phyloP scores from a whole-genome alignment of 2,329 filamentous ascomycete species.

The Colletotrichum gigasporum region DNA sequence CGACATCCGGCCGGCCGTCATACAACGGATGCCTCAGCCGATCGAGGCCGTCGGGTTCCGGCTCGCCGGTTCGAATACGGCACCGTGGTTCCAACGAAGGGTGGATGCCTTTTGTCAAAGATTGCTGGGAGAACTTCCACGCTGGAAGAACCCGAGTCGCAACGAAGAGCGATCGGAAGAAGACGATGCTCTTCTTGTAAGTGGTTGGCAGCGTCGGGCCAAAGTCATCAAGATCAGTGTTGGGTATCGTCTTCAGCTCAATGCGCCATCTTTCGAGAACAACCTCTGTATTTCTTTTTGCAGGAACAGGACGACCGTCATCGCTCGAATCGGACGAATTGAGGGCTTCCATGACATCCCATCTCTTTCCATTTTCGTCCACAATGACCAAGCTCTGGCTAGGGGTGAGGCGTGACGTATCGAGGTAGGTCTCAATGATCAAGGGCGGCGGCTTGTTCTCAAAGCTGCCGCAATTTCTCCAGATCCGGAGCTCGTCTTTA shows the following conservation, averaged over 20 bases:
- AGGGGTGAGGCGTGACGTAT: constrained; percentile 79
- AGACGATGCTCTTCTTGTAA: constrained; percentile 96
- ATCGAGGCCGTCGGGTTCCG: constrained; percentile 68
- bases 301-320: constrained; percentile 44
- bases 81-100: constrained; percentile 79
- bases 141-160: constrained; percentile 84
- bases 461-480: constrained; percentile 82
- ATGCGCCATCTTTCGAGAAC: constrained; percentile 92
- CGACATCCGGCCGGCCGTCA: constrained; percentile 68
- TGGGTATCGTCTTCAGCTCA: constrained; percentile 73
- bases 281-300: constrained; percentile 72
- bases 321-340: constrained; percentile 67
- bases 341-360: constrained; percentile 89
- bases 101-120: constrained; percentile 75
- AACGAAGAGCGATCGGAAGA: constrained; percentile 89
- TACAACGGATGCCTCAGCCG: constrained; percentile 76
- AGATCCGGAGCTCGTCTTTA: constrained; percentile 80
- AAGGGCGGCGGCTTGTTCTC: constrained; percentile 79
- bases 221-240: constrained; percentile 64
- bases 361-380: constrained; percentile 90
- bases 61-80: constrained; percentile 74
- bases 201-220: constrained; percentile 79
- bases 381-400: constrained; percentile 89
- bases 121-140: constrained; percentile 83
- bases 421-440: constrained; percentile 90